Base-by-base conservation (phyloP, 2,329 filamentous ascomycete species). In the Xylaria sp. region DNA sequence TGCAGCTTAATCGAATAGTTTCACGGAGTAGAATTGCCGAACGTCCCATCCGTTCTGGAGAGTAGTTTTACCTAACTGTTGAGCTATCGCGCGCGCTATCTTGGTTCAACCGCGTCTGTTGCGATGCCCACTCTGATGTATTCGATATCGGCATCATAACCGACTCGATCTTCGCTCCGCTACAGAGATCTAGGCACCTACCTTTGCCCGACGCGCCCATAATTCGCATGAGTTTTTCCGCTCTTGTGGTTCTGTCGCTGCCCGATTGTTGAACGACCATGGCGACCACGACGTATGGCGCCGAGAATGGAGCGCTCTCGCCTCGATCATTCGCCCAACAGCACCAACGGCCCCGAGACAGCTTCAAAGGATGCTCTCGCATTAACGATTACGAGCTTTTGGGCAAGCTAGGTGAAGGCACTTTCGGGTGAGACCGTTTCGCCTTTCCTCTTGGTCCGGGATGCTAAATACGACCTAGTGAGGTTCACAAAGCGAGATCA, bases 321-420 rank as follows among this genome's bases (percentile, higher is more conserved):
- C 88, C 88, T 57, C 83, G 84, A 70, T 82, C 84, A 8, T 90
- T 88, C 78, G 88, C 88, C 43, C 78, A 85, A n/a, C 83, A 84
- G 62, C 85, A 89, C 76, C 81, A 84, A 78, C 86, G 86, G 68
- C 85, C 84, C 57, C 83, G 82, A 77, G 82, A 81, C 68, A 91
- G 88, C 72, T 99, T 97, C 80, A 85, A 86, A 62, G 96, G 96
- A 71, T 98, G 95, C 84, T 96, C 94, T 58, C 89, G 88, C 76
- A 94, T 97, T 73, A 83, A 85, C 74, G 91, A 94, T 74, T 97
- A 96, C 79, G 92, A 94, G 74, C 84, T 96, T 46, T 83, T 92
- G 74, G 90, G 90, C 62, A 97, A 97, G 82, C 88, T 99, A 65
- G 95, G 95, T 74, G 95, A 98, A 80, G 95, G 95, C 70, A 98